A percentile compares a stretch with the other conserved stretches of the same genome.
Conservation (phyloP, 495 filamentous ascomycete genomes). For the Aspergillus nanangensis region DNA sequence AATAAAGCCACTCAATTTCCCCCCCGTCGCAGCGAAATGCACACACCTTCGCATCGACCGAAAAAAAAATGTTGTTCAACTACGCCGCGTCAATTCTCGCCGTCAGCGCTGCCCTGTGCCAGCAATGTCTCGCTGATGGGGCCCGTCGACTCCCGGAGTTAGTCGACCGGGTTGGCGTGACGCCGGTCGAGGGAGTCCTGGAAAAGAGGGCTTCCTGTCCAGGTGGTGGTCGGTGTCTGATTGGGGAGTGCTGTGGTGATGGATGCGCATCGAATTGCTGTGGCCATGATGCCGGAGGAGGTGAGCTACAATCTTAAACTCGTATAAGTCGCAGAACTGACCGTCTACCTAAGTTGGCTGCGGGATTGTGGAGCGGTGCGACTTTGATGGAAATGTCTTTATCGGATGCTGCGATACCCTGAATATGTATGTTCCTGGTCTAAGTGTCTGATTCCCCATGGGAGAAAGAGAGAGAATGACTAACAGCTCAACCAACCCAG, state of each 20-base stretch:
- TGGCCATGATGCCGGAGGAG: conserved; percentile 2
- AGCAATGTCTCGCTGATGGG: not conserved
- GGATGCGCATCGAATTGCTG: conserved; percentile 4
- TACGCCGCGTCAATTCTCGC: not conserved
- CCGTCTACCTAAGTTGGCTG: not conserved
- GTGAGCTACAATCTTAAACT: too few species aligned
- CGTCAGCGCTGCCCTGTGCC: not conserved
- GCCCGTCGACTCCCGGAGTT: not conserved
- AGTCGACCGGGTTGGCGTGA: not conserved
- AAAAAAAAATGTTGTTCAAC: not conserved
- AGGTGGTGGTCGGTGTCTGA: not conserved
- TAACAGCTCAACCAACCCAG: not conserved
- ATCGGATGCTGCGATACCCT: conserved; percentile 8
- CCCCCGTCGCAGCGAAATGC: too few species aligned
- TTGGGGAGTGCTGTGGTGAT: conserved; percentile 1
- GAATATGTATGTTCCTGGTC: not conserved
- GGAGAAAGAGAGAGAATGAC: too few species aligned
- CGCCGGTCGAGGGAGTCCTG: not conserved
- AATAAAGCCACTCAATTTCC: too few species aligned
- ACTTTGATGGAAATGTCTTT: conserved; percentile 7
- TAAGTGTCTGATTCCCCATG: not conserved
- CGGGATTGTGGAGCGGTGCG: conserved; percentile 1
- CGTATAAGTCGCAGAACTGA: too few species aligned
- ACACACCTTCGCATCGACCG: too few species aligned
- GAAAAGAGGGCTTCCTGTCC: not conserved